phyloP scores from a whole-genome alignment of 495 filamentous ascomycete genomes.

The Podospora anserina region DNA sequence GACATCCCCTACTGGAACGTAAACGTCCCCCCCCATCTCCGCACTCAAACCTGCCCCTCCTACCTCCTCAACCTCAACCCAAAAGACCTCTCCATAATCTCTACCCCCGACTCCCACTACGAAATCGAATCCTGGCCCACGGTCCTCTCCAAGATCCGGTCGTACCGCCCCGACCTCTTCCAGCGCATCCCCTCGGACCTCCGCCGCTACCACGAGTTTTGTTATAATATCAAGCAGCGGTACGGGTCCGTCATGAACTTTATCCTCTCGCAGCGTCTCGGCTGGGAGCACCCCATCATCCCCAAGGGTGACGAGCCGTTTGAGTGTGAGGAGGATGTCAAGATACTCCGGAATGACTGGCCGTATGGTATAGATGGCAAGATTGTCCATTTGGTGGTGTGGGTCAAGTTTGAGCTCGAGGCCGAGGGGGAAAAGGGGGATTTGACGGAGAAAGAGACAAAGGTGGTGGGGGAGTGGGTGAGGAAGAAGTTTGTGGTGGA shows the following conservation, averaged over 20 bases:
- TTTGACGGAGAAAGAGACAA: conserved; percentile 58
- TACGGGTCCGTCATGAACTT: conserved; percentile 74
- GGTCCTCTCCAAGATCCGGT: conserved; percentile 57
- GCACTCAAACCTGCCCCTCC: conserved; percentile 63
- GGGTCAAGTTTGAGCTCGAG: conserved; percentile 75
- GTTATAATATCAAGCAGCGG: conserved; percentile 55
- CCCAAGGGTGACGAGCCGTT: conserved; percentile 38
- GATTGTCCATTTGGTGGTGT: conserved; percentile 81
- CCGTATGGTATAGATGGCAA: conserved; percentile 74
- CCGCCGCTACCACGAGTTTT: conserved; percentile 67
- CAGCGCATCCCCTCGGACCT: conserved; percentile 70
- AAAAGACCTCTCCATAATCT: conserved; percentile 60
- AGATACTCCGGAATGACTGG: conserved; percentile 84
- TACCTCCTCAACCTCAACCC: conserved; percentile 57
- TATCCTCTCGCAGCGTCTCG: conserved; percentile 61
- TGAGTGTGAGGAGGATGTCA: conserved; percentile 56
- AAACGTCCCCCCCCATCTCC: conserved; percentile 62
- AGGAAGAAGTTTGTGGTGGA: conserved; percentile 53
- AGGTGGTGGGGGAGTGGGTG: conserved; percentile 67
- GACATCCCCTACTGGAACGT: conserved; percentile 72
- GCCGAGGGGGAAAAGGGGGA: conserved; percentile 65
- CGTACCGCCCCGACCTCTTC: conserved; percentile 70
- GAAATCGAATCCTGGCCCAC: conserved; percentile 57
- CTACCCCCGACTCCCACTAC: conserved; percentile 62
- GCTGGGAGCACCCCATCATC: conserved; percentile 52